Percentiles rank a stretch among this genome's conserved stretches.
Conservation (phyloP, 257 asterid species). For the Penstemon davidsonii region DNA sequence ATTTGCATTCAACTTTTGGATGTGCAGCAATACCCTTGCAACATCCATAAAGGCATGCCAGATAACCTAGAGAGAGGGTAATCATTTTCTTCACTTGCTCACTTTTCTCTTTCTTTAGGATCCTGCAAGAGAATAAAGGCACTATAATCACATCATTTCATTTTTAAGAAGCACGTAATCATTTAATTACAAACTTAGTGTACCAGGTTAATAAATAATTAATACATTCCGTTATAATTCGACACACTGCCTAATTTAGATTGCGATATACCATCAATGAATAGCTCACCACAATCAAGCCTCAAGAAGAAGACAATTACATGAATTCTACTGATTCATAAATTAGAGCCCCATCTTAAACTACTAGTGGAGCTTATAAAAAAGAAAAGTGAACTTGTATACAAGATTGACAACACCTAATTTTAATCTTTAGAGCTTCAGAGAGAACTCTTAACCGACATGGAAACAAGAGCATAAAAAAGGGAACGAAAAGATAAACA, state of each 20-base stretch:
- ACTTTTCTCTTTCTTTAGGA: constrained; percentile 55
- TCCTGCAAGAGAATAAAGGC: constrained; percentile 49
- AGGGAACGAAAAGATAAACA: constrained; percentile 9
- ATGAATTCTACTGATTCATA: constrained; percentile 11
- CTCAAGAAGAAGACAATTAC: constrained; percentile 2
- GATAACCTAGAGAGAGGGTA: constrained; percentile 68
- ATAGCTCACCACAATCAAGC: constrained; percentile 9
- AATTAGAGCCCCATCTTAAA: constrained; percentile 16
- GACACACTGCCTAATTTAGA: constrained; percentile 20
- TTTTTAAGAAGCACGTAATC: constrained; percentile 15
- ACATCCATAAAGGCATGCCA: constrained; percentile 82
- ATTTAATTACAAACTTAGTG: not conserved
- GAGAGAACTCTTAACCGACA: constrained; percentile 12
- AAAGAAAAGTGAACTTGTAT: not conserved
- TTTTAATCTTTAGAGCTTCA: not conserved
- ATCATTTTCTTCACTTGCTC: constrained; percentile 66
- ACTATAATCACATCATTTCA: constrained; percentile 21
- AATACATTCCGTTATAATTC: constrained; percentile 4
- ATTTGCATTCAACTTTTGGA: constrained; percentile 49
- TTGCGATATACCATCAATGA: not conserved
- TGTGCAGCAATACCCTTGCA: constrained; percentile 37
- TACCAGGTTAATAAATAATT: not conserved
- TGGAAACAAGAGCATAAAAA: constrained; percentile 15
- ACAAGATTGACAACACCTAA: constrained; percentile 2
- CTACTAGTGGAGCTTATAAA: not conserved